Conservation (phyloP, 805 yeast genomes). For the Suhomyces canberraensis region DNA sequence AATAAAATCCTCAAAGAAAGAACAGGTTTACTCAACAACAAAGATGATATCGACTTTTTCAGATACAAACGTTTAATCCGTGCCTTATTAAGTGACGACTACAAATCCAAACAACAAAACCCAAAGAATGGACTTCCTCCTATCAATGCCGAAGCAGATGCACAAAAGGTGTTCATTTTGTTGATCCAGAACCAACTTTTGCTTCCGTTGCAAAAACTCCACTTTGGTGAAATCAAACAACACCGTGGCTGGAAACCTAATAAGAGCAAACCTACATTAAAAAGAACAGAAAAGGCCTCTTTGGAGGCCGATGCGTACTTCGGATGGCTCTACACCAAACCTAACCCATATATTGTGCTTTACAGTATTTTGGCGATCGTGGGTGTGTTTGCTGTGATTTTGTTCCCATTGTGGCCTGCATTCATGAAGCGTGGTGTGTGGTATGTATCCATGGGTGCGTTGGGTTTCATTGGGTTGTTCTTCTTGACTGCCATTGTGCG, state of each 20-base stretch:
- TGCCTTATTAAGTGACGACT: conserved; percentile 73
- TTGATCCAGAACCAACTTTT: conserved; percentile 73
- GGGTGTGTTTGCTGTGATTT: conserved; percentile 58
- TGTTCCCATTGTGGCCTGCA: conserved; percentile 94
- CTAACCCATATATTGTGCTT: conserved; percentile 59
- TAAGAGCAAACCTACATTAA: conserved; percentile 60
- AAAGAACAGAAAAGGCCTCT: conserved; percentile 53
- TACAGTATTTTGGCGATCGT: conserved; percentile 66
- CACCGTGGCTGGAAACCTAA: conserved; percentile 58
- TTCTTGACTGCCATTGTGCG: conserved; percentile 78
- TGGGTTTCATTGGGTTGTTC: conserved; percentile 72
- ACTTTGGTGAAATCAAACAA: conserved; percentile 58
- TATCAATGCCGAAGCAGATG: conserved; percentile 47
- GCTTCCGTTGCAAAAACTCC: conserved; percentile 72
- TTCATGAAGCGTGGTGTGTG: conserved; percentile 88
- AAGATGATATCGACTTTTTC: conserved; percentile 75
- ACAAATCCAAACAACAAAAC: conserved; percentile 48
- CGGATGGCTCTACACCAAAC: conserved; percentile 78
- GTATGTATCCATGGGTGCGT: conserved; percentile 75
- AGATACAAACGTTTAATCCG: conserved; percentile 79
- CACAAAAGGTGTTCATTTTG: conserved; percentile 58
- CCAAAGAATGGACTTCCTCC: conserved; percentile 46
- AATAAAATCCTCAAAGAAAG: conserved; percentile 73
- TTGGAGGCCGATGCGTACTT: conserved; percentile 68
- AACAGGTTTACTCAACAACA: conserved; percentile 70